Conservation (phyloP, 805 yeast genomes). For the Ogataea chonburiensis region DNA sequence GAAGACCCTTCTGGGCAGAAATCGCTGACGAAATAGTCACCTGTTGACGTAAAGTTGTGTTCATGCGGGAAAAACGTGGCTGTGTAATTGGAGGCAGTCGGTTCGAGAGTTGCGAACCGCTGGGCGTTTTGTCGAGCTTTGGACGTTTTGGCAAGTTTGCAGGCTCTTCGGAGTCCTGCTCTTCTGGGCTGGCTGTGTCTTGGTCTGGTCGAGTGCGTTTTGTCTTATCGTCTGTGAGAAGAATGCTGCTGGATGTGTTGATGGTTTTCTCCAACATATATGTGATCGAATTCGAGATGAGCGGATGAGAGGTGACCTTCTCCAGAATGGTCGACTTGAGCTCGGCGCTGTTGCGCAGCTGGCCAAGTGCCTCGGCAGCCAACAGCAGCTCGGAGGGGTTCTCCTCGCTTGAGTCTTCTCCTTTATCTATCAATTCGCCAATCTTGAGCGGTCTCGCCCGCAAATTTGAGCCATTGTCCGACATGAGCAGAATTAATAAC, state of each 20-base stretch:
- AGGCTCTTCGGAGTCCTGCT: conserved; percentile 1
- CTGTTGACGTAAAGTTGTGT: conserved; percentile 27
- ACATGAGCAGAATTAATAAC: conserved; percentile 4
- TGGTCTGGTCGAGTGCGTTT: conserved; percentile 21
- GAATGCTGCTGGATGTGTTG: conserved; percentile 28
- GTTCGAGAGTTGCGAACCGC: conserved; percentile 8
- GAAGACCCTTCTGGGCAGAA: conserved; percentile 32
- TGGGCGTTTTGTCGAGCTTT: conserved; percentile 15
- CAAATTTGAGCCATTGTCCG: conserved; percentile 6
- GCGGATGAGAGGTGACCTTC: conserved; percentile 37
- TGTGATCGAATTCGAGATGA: conserved; percentile 36
- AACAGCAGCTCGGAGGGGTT: conserved; percentile 16
- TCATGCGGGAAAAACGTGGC: conserved; percentile 18
- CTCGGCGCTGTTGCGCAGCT: conserved; percentile 22
- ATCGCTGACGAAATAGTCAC: conserved; percentile 32
- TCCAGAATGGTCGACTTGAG: conserved; percentile 29
- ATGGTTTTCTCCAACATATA: conserved; percentile 38
- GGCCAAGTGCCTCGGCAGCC: conserved; percentile 35
- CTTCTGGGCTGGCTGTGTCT: not conserved
- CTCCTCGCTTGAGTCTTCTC: conserved; percentile 4
- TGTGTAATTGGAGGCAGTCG: conserved; percentile 13
- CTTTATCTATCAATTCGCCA: conserved; percentile 16
- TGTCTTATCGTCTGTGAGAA: conserved; percentile 17
- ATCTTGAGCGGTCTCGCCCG: conserved; percentile 15
- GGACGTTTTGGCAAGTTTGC: conserved; percentile 19